A percentile compares a stretch with the other conserved stretches of the same genome.
Conservation (phyloP, 2,329 filamentous ascomycete species). For the Alternaria metachromatica region DNA sequence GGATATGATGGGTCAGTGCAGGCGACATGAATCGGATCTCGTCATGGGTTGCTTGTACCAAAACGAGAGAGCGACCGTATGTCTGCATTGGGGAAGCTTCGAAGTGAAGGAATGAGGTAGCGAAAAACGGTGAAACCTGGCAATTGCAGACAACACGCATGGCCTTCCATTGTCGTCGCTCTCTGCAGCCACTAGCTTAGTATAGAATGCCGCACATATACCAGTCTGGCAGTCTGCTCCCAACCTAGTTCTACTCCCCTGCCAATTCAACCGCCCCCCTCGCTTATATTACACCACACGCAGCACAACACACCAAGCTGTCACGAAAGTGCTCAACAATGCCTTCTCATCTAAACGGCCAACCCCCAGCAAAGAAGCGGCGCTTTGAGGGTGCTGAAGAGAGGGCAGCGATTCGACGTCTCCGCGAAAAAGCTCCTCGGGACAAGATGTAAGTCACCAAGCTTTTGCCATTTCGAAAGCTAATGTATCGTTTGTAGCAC, state of each 20-base stretch:
- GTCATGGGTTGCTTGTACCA: fast-evolving
- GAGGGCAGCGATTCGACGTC: background rate
- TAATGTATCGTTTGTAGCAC: background rate
- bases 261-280: background rate
- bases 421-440: background rate
- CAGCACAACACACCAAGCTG: background rate
- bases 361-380: background rate
- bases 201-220: background rate
- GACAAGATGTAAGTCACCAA: background rate
- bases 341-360: background rate
- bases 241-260: background rate
- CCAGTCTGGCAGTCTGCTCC: background rate
- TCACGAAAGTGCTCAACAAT: background rate
- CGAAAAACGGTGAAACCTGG: background rate
- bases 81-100: background rate
- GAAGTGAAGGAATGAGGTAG: background rate
- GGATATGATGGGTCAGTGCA: fast-evolving
- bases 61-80: background rate
- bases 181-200: background rate
- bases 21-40: background rate
- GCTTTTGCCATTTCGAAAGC: background rate
- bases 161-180: background rate
- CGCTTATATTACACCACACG: background rate
- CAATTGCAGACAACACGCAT: background rate
- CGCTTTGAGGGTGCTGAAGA: background rate